phyloP scores from a whole-genome alignment of 1,139 yeast species.

The Pneumocystis murina region DNA sequence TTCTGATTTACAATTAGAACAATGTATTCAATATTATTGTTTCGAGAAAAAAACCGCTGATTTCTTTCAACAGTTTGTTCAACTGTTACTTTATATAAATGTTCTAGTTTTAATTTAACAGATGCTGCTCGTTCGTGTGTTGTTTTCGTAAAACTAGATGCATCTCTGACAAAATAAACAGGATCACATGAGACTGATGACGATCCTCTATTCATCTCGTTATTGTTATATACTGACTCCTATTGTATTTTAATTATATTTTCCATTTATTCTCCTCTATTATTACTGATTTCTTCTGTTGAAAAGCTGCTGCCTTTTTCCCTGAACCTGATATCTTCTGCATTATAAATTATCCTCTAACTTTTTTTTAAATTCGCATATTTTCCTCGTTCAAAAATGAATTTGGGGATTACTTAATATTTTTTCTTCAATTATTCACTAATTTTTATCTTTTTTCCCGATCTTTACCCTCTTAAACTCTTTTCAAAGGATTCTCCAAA shows the following conservation, averaged over 20 bases:
- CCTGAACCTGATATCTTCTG: no score
- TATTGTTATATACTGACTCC: not conserved
- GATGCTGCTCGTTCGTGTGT: conserved; percentile 52
- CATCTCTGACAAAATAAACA: not conserved
- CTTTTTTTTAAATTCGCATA: not conserved
- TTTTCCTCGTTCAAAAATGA: not conserved
- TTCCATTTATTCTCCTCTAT: no score
- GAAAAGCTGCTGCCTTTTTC: no score
- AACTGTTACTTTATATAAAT: conserved; percentile 54
- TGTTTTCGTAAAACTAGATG: not conserved
- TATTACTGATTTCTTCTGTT: no score
- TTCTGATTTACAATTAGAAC: conserved; percentile 21
- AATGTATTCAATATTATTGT: not conserved
- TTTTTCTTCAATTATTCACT: not conserved
- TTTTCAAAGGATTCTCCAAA: not conserved
- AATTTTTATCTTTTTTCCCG: not conserved
- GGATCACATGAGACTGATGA: not conserved
- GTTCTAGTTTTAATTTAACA: conserved; percentile 47
- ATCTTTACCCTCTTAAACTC: not conserved
- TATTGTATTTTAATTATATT: not conserved
- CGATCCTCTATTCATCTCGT: not conserved
- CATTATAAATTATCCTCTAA: no score
- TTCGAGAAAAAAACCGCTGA: conserved; percentile 25
- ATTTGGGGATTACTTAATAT: not conserved
- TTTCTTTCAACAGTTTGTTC: conserved; percentile 58